Percentiles rank a stretch among this genome's conserved stretches.
These are phyloP conservation scores for Naematelia encephala DNA, from an alignment of 768 basidiomycete genomes.

Conservation along the genomic window DNA sequence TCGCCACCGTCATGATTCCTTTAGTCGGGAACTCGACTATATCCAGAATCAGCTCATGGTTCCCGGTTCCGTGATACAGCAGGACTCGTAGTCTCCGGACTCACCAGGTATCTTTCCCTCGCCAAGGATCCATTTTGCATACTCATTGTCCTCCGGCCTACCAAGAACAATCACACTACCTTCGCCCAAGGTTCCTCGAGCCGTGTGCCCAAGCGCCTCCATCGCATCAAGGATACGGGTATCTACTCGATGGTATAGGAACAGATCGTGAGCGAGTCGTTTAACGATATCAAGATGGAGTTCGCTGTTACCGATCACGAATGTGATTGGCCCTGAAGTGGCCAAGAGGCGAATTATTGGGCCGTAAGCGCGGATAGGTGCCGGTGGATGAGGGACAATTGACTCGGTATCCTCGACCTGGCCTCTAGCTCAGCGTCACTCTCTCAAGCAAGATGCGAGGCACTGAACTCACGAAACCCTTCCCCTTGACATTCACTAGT, in stretches of 20 bases:
- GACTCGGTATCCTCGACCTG: not conserved
- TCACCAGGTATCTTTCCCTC: slow-evolving; percentile 60
- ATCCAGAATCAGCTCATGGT: slow-evolving; percentile 6
- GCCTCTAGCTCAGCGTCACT: not conserved
- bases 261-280: slow-evolving; percentile 66
- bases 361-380: slow-evolving; percentile 52
- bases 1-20: slow-evolving; percentile 24
- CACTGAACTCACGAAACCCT: not conserved
- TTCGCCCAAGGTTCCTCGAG: slow-evolving; percentile 10
- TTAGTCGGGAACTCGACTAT: slow-evolving; percentile 32
- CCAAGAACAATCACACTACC: slow-evolving; percentile 45
- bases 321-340: slow-evolving; percentile 57
- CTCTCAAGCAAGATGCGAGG: not conserved
- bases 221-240: slow-evolving; percentile 58
- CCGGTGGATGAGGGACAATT: not conserved
- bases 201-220: slow-evolving; percentile 46
- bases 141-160: slow-evolving; percentile 34
- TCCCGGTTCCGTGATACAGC: not conserved
- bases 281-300: slow-evolving; percentile 57
- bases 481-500: not conserved
- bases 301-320: slow-evolving; percentile 55
- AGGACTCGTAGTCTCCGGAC: slow-evolving; percentile 39
- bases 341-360: slow-evolving; percentile 68
- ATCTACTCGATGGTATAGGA: slow-evolving; percentile 68
- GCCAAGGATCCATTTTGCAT: slow-evolving; percentile 38